Conservation (phyloP, 768 basidiomycete genomes). For the Lyophyllum decastes region DNA sequence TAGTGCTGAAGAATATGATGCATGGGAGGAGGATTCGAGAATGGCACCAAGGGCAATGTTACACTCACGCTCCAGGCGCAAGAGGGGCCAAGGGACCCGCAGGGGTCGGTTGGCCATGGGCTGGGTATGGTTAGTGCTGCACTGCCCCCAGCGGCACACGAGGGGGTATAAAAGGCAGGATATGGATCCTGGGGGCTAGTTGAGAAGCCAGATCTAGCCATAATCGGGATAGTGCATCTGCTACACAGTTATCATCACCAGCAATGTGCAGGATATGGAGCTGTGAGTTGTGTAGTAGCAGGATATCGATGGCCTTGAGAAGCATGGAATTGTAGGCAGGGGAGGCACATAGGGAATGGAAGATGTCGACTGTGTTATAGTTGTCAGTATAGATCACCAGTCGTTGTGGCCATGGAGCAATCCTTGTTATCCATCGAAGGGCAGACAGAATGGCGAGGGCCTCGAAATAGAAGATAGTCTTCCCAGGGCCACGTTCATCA, state of each 20-base stretch:
- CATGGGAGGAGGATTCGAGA: conserved; percentile 18
- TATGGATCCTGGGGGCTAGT: neutral
- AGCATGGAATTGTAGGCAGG: conserved; percentile 24
- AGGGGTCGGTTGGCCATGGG: conserved; percentile 29
- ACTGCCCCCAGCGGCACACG: conserved; percentile 22
- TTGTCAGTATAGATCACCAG: conserved; percentile 26
- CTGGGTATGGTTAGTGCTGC: conserved; percentile 15
- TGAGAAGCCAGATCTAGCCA: neutral
- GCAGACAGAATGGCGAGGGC: conserved; percentile 22
- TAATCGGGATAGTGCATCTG: conserved; percentile 35
- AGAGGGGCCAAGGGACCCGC: conserved; percentile 29
- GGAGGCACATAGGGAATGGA: conserved; percentile 8
- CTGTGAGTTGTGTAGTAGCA: neutral
- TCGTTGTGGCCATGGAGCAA: neutral
- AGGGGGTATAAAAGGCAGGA: conserved; percentile 15
- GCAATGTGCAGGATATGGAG: conserved; percentile 27
- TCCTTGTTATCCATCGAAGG: neutral
- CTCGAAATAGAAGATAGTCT: conserved; percentile 29
- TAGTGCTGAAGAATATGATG: conserved; percentile 31
- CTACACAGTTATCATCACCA: conserved; percentile 24
- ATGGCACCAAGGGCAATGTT: conserved; percentile 34
- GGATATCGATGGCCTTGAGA: conserved; percentile 17
- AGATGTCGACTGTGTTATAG: conserved; percentile 22
- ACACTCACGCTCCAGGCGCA: conserved; percentile 20
- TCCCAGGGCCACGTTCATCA: neutral